These are phyloP conservation scores for Colletotrichum somersetense DNA, from an alignment of 2,329 filamentous ascomycete genomes.

Conservation along the genomic window DNA sequence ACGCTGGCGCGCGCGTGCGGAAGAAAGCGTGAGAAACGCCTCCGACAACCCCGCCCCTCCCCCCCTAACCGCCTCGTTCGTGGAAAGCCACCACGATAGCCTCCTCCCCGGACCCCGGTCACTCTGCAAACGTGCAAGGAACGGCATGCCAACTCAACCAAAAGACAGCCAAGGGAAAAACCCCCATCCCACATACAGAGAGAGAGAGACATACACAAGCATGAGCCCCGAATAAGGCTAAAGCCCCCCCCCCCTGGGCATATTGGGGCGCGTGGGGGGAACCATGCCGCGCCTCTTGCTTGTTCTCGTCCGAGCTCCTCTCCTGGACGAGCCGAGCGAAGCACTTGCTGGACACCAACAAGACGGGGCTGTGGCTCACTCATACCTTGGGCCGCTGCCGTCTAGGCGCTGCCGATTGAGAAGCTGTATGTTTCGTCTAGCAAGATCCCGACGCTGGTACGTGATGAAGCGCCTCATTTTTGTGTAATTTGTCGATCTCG, in stretches of 20 bases:
- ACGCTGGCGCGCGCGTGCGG: not conserved
- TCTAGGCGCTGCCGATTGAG: not conserved
- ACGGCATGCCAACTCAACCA: not conserved
- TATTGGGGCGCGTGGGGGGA: not conserved
- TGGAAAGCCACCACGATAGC: conserved; percentile 24
- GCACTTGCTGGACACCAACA: not conserved
- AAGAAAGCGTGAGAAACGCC: not conserved
- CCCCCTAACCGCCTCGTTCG: not conserved
- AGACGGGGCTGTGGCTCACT: not conserved
- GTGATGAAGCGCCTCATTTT: not conserved
- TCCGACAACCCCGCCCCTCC: not conserved
- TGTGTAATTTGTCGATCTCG: not conserved
- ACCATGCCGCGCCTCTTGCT: conserved; percentile 3
- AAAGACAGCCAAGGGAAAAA: not conserved
- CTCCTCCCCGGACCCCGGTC: conserved; percentile 13
- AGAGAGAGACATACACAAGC: no score
- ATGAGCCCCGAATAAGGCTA: not conserved
- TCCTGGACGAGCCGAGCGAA: not conserved
- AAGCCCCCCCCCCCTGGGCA: not conserved
- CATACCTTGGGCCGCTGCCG: not conserved
- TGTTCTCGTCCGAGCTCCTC: not conserved
- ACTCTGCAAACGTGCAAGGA: not conserved
- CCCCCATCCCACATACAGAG: no score
- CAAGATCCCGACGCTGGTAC: not conserved
- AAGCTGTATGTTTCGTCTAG: not conserved